These are phyloP conservation scores for Strobilomyces echinocephalus DNA, from an alignment of 768 basidiomycete species.

Conservation along the genomic window DNA sequence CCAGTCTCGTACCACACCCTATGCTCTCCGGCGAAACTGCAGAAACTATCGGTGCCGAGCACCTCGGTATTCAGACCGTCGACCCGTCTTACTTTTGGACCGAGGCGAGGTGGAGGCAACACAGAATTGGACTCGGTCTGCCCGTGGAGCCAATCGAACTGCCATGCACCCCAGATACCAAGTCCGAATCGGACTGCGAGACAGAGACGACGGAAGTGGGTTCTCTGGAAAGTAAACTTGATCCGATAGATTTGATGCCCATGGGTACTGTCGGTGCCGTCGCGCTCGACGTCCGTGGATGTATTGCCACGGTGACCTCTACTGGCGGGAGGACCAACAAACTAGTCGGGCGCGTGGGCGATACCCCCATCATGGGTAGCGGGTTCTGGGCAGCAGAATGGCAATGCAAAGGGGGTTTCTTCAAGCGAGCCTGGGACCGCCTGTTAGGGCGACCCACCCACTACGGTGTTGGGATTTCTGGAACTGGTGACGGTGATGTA, in stretches of 20 bases:
- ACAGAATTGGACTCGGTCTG: conserved; percentile 65
- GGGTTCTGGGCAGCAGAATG: conserved; percentile 88
- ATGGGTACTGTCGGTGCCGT: conserved; percentile 84
- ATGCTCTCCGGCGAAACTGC: conserved; percentile 66
- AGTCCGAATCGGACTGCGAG: conserved; percentile 3
- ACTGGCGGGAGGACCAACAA: conserved; percentile 85
- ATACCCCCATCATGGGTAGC: conserved; percentile 72
- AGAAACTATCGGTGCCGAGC: conserved; percentile 51
- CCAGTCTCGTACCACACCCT: conserved; percentile 55
- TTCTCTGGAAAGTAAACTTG: conserved; percentile 13
- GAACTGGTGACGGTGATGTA: conserved; percentile 84
- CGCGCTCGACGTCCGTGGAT: conserved; percentile 68
- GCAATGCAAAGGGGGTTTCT: conserved; percentile 33
- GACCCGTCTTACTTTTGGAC: conserved; percentile 80
- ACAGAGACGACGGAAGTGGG: conserved; percentile 19
- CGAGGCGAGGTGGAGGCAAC: conserved; percentile 68
- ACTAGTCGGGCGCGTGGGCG: conserved; percentile 75
- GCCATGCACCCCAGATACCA: conserved; percentile 10
- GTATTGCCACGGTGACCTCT: conserved; percentile 68
- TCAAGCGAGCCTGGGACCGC: conserved; percentile 38
- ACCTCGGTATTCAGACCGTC: conserved; percentile 53
- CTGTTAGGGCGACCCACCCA: conserved; percentile 31
- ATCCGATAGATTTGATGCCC: conserved; percentile 54
- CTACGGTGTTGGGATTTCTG: conserved; percentile 67
- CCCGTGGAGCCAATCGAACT: conserved; percentile 59